Evolutionary conservation across 2,329 filamentous ascomycete genomes (phyloP).

Genomic region (Beauveria asiatica): DNA sequence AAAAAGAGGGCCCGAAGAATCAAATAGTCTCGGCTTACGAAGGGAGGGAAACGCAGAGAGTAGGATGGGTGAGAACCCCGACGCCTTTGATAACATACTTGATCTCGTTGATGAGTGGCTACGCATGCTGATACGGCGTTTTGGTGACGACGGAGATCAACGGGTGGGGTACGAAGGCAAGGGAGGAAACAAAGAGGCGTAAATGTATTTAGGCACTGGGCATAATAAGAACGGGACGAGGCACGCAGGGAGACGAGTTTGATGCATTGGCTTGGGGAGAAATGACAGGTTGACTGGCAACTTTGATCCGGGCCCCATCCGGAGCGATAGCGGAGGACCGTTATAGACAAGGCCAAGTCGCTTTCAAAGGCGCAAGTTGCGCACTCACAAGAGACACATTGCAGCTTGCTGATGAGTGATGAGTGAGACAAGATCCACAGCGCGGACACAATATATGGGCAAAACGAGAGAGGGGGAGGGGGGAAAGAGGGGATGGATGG

Average conservation of each 20-base stretch:
- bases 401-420: no score
- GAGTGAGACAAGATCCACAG: no score
- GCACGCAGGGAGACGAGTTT: not conserved
- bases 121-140: not conserved
- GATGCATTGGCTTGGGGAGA: no score
- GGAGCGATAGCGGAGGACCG: no score
- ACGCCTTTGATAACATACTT: no score
- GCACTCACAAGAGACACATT: no score
- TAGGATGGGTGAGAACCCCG: not conserved
- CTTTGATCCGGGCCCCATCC: not conserved
- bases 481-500: not conserved
- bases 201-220: not conserved
- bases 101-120: no score
- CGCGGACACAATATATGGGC: not conserved
- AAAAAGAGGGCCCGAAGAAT: no score
- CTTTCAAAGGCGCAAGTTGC: no score
- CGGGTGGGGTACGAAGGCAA: not conserved
- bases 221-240: not conserved
- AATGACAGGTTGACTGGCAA: not conserved
- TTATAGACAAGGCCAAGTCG: no score
- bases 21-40: no score
- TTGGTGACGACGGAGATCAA: not conserved
- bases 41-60: no score
- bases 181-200: not conserved
- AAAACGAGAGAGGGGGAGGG: not conserved